Base-by-base conservation (phyloP, 257 asterid genomes). In the Rauvolfia tetraphylla region DNA sequence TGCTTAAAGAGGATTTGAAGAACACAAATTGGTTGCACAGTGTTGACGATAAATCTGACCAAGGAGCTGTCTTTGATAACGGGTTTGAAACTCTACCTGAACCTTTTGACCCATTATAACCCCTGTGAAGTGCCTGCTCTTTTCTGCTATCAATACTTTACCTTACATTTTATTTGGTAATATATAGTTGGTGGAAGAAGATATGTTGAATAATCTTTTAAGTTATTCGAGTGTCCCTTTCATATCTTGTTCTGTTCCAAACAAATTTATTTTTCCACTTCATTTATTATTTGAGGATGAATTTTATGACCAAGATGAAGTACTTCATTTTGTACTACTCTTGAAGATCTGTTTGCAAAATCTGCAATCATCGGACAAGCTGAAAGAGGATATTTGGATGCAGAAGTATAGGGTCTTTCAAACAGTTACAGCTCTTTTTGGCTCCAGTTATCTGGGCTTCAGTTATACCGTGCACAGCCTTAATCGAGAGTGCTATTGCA, bases 41-140 rank as follows among this genome's bases (percentile, higher is more conserved):
- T 69, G 59, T 91, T 36, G 98, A 91, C 33, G 97, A 93, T 67
- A 90, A 86, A 81, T 84, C 95, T 38, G 98, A 82, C 51, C 97
- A 90, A 79, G 98, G 90, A 79, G 75, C 89, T 78, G 80, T 95
- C 80, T 95, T 95, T 79, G 98, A 91, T 77, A 85, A 83, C 72
- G 97, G 99, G 79, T 93, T 95, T 67, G 99, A 89, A 81, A 84
- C 83, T 62, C 90, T 90, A 42, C 99, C 98, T 0, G 99, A 95
- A 83, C 99, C 97, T 58, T 95, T 95, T 75, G 91, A 85, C 74
- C 96, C 90, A 56, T 85, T 87, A 79, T 90, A 85, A 81, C 42
- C 31, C 27, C 5, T 11, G 53, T 31, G 51, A 70, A 77, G 62
- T 42, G n/a, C 68, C 42, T 10, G 34, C 48, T 67, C 68, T 67